Base-by-base conservation (phyloP, 495 filamentous ascomycete species). In the Aspergillus panamensis region DNA sequence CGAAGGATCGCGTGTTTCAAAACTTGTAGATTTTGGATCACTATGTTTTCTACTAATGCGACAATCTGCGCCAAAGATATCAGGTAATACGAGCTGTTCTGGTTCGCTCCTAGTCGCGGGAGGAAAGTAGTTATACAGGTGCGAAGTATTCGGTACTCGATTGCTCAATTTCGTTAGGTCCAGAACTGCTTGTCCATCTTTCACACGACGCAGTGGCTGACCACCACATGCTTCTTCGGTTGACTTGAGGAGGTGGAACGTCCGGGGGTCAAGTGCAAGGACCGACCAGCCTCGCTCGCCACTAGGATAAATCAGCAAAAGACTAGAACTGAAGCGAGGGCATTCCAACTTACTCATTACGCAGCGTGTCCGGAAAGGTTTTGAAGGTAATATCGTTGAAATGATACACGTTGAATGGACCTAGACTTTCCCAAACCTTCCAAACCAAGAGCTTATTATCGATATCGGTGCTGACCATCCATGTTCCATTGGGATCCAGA, bases 381-480 rank as follows among this genome's bases (percentile, higher is more conserved):
- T 58, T 59, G 43, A 61, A 64, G 0, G 51, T 53, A 13, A 57
- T 43, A 54, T 69, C 51, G 13, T 67, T 70, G 42, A 73, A 71
- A 37, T 67, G 59, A 48, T 69, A 69, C 8, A 60, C 53, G 31
- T 65, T 65, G 33, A 66, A 55, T 3, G 75, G 73, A 12, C 44
- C 58, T 6, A 74, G 54, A 19, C 61, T 54, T 6, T 74, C 67
- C 82, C 84, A 89, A 16, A 92, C 77, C 49, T 87, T 79, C 80
- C 91, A 88, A 3, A 91, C 55, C 52, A 84, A 78, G 1, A 85
- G 75, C 17, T 68, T 73, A 19, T 90, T 90, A 16, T 74, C 62
- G 43, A 97, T 91, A 60, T 92, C 89, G 10, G 84, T 84, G 19
- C 87, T 91, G 16, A 87, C 78, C 40, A 97, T 77, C 78, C 84